Base-by-base conservation (phyloP, 2,329 filamentous ascomycete genomes). In the Biscogniauxia marginata region DNA sequence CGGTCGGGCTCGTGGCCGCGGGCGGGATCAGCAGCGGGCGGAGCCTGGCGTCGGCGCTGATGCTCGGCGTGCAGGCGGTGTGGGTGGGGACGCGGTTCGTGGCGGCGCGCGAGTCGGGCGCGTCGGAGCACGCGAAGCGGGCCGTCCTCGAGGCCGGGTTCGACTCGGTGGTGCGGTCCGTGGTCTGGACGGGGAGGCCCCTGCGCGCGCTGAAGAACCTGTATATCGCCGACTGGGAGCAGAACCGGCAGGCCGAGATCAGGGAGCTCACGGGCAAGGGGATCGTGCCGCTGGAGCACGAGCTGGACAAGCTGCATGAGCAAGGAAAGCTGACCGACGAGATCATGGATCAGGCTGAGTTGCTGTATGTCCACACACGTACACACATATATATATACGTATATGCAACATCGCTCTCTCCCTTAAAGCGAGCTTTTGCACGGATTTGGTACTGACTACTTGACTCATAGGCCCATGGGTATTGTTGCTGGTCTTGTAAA, bases 71-170 rank as follows among this genome's bases (percentile, higher is more conserved):
- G 7, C 57, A 84, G 83, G 60, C 55, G 39, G 55, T 53, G 11
- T 98, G 93, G 93, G 88, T 98, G 64, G 93, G 93, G 71, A 97
- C 93, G 45, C 86, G 93, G 63, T 97, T 98, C 80, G 88, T 97
- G 9, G 48, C 55, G 16, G 55, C 55, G 24, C 1, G 45, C 2
- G 55, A 58, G 55, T 52, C 53, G 7, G 58, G 49, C 21, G 60
- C 59, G n/a, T 55, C 53, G 11, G 57, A 60, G 21, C 53, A 46
- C 24, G 51, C 56, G 16, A 57, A 61, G 52, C 30, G 25, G 23
- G 50, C 45, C 13, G 46, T 63, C 9, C 13, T 60, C 22, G 30
- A 52, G 2, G 55, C 60, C 3, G 49, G 24, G 19, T 58, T 63
- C 23, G 47, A 58, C 25, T 49, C 25, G 3, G 45, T 55, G 19